These are phyloP conservation scores for Yamagishiella unicocca DNA, from an alignment of 139 green algal species.

Conservation along the genomic window DNA sequence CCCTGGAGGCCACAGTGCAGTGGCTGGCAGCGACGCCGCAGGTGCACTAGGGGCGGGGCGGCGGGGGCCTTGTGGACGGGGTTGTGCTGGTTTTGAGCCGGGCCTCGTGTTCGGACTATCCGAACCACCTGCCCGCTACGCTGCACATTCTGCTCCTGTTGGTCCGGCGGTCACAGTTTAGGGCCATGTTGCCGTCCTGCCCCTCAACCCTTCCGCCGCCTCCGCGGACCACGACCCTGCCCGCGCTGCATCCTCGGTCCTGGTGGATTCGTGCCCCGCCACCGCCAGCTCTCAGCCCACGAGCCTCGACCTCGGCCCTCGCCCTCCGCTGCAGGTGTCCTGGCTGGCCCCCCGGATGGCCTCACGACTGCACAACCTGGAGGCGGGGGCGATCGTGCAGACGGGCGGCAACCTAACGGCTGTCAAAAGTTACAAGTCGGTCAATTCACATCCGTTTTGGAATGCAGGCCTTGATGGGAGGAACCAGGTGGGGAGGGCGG, in stretches of 20 bases:
- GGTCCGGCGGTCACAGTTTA: background rate
- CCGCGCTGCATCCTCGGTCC: background rate
- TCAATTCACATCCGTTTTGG: constrained; percentile 80
- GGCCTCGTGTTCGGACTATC: background rate
- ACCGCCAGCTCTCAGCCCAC: background rate
- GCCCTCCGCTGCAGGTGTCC: constrained; percentile 24
- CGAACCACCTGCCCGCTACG: background rate
- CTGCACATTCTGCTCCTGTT: background rate
- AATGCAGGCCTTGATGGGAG: constrained; percentile 66
- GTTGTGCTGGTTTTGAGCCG: background rate
- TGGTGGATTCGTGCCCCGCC: background rate
- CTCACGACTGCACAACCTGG: constrained; percentile 65
- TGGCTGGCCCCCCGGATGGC: constrained; percentile 55
- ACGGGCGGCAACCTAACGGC: constrained; percentile 11
- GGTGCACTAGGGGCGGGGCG: background rate
- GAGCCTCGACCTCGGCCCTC: too few relatives aligned
- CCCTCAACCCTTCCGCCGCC: background rate
- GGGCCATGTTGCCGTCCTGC: background rate
- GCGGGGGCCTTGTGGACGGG: background rate
- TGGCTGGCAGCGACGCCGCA: constrained; percentile 18
- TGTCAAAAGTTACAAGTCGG: background rate
- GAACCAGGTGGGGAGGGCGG: constrained; percentile 26
- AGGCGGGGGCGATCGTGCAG: constrained; percentile 72
- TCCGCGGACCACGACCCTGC: too few relatives aligned
- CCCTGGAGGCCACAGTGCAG: background rate